Evolutionary conservation across 2,329 filamentous ascomycete genomes (phyloP).

Genomic region (Ceratocystis destructans): DNA sequence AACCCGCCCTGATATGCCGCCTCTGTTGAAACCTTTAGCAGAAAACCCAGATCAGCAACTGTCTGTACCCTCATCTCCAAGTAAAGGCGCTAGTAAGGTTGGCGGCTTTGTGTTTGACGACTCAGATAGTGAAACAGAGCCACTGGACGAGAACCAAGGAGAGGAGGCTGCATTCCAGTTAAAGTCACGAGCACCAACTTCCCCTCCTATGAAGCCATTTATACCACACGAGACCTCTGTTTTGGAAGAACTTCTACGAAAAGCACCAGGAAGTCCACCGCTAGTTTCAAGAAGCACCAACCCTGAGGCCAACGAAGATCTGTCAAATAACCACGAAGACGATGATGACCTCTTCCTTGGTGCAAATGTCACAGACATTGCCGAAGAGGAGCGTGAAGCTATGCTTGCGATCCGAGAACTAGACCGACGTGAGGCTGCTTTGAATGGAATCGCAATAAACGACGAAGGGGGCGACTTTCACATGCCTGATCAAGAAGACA

Average conservation of each 20-base stretch:
- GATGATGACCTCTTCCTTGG: conserved; percentile 42
- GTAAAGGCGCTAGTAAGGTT: conserved; percentile 20
- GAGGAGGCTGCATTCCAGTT: not conserved
- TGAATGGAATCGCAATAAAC: conserved; percentile 31
- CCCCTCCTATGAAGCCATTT: conserved; percentile 22
- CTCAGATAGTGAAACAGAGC: conserved; percentile 44
- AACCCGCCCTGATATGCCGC: not conserved
- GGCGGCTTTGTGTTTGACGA: conserved; percentile 53
- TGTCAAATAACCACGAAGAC: conserved; percentile 22
- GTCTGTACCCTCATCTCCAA: conserved; percentile 19
- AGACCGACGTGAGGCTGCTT: conserved; percentile 48
- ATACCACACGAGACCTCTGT: conserved; percentile 24
- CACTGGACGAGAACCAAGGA: conserved; percentile 13
- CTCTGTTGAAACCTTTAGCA: not conserved
- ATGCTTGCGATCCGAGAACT: conserved; percentile 66
- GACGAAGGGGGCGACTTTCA: conserved; percentile 25
- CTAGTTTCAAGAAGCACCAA: not conserved
- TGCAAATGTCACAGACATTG: conserved; percentile 29
- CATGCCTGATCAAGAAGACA: conserved; percentile 26
- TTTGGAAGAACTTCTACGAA: conserved; percentile 14
- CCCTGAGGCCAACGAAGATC: not conserved
- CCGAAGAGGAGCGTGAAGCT: conserved; percentile 52
- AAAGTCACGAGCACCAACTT: conserved; percentile 21
- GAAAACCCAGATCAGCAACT: not conserved
- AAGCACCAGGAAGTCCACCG: not conserved